Evolutionary conservation across 352 stramenopile species (phyloP).

Genomic region (Pythium phragmiticola): DNA sequence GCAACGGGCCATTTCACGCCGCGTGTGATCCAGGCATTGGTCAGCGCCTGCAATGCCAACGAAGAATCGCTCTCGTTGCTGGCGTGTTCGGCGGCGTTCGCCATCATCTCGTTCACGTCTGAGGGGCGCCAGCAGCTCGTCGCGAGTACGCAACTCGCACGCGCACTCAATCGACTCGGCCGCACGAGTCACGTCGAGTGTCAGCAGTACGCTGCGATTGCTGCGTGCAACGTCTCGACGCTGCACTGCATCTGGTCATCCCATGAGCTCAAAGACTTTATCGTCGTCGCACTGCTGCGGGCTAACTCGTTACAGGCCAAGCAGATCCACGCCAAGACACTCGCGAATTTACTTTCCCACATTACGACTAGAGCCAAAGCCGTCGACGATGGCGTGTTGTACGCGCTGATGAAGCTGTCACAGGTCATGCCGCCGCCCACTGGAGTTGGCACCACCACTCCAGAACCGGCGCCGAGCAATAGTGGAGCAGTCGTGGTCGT

Average conservation of each 20-base stretch:
- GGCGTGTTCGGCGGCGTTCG: conserved; percentile 73
- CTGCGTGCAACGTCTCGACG: conserved; percentile 74
- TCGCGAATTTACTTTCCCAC: conserved; percentile 77
- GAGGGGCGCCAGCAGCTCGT: conserved; percentile 61
- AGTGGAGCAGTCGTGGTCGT: not conserved
- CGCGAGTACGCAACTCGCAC: conserved; percentile 44
- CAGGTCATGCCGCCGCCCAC: conserved; percentile 44
- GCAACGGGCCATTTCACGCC: conserved; percentile 46
- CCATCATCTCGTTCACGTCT: conserved; percentile 70
- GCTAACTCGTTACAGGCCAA: conserved; percentile 81
- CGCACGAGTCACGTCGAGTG: conserved; percentile 72
- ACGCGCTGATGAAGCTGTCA: conserved; percentile 78
- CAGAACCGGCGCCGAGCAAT: not conserved
- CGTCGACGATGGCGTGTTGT: conserved; percentile 75
- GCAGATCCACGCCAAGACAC: conserved; percentile 79
- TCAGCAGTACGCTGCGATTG: conserved; percentile 78
- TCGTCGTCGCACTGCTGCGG: conserved; percentile 70
- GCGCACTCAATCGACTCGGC: conserved; percentile 68
- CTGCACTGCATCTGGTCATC: conserved; percentile 71
- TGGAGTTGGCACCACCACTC: conserved; percentile 2
- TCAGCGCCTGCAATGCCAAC: conserved; percentile 67
- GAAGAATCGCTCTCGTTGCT: conserved; percentile 69
- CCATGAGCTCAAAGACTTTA: conserved; percentile 78
- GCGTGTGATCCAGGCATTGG: conserved; percentile 58
- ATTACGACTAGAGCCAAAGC: conserved; percentile 46